These are phyloP conservation scores for Meyerozyma athensensis DNA, from an alignment of 1,139 yeast genomes.

Conservation along the genomic window DNA sequence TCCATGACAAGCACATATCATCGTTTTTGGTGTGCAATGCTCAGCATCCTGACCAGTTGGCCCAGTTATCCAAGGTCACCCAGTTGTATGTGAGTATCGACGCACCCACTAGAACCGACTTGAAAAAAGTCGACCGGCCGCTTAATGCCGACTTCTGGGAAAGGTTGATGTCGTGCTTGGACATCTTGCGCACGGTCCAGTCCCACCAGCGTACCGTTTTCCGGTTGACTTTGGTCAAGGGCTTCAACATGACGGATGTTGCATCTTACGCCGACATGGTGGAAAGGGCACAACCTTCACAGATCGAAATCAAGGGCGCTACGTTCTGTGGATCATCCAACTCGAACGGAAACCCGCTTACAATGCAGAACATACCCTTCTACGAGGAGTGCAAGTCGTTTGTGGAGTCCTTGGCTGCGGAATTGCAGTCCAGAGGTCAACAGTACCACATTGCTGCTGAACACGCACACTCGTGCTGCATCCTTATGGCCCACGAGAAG, in stretches of 20 bases:
- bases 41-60: conserved; percentile 85
- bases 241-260: conserved; percentile 81
- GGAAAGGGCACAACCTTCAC: conserved; percentile 75
- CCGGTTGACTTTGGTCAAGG: conserved; percentile 85
- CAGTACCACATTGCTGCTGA: conserved; percentile 86
- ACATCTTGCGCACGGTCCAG: conserved; percentile 68
- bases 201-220: conserved; percentile 85
- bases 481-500: conserved; percentile 70
- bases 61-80: conserved; percentile 67
- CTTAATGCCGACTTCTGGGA: conserved; percentile 92
- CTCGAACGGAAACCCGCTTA: conserved; percentile 81
- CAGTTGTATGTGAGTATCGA: conserved; percentile 91
- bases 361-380: conserved; percentile 94
- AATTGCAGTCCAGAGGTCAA: conserved; percentile 57
- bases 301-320: conserved; percentile 91
- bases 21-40: conserved; percentile 92
- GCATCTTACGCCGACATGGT: conserved; percentile 89
- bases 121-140: conserved; percentile 84
- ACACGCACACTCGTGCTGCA: conserved; percentile 94
- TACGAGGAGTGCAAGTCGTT: conserved; percentile 84
- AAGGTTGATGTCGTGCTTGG: conserved; percentile 73
- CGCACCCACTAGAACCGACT: conserved; percentile 77
- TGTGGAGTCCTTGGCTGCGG: conserved; percentile 57
- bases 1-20: conserved; percentile 74
- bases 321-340: conserved; percentile 85